Evolutionary conservation across 208 protist genomes (phyloP), one percentile per base, ranked within the genome.

Genomic region (Trypanosoma vivax): DNA sequence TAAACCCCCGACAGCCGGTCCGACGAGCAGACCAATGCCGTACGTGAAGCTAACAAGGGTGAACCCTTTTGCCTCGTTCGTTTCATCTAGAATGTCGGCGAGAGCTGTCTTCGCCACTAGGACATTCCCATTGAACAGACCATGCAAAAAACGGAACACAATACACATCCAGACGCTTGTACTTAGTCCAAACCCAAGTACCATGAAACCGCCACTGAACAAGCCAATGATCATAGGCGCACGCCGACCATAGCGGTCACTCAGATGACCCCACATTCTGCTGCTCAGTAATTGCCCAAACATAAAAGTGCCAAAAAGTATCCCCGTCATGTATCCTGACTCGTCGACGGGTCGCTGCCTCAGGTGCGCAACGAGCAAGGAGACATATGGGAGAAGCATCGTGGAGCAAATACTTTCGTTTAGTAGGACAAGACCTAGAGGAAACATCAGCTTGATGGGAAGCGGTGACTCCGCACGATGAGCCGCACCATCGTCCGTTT

Each of bases 31-130:
- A 10, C 81, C 81, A 50, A 89, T 63, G 9, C 71, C 70, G 34
- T 48, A 73, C 37, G 59, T 70, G 55, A 98, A 95, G 50, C 90
- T 97, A 18, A 98, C 86, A 48, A 98, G 97, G 25, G 94, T 88
- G 65, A 99, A 99, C 45, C 96, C 95, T 35, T 69, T 59, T 1
- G 74, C 64, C 51, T 83, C 60, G 35, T 79, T 85, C 0, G 80
- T 80, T 43, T 59, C 62, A 58, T 89, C 78, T 5, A 79, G 75
- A 52, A 89, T 85, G 54, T 89, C 81, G 0, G 81, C 76, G 56
- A 89, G 75, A 55, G 83, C 81, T 25, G 81, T 89, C 53, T 89
- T 89, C 11, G 76, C 81, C 5, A 89, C 77, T n/a, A 89, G 55
- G 10, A 89, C 55, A 43, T 89, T 89, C 37, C 81, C 81, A 59